Conservation (phyloP, 1,139 yeast genomes). For the Blastobotrys serpentis region DNA sequence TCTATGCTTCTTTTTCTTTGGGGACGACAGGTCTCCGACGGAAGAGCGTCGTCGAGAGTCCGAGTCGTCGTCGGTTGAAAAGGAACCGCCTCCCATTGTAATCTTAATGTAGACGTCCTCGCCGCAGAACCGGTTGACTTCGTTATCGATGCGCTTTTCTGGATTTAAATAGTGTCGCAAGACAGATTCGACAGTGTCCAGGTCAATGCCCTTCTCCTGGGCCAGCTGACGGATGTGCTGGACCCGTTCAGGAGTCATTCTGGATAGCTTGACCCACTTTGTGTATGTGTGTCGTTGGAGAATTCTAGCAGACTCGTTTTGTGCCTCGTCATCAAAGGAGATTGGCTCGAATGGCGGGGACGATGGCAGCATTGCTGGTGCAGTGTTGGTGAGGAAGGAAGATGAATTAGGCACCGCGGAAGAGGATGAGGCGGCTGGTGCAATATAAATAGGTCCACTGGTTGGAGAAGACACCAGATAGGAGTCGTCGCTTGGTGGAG, state of each 20-base stretch:
- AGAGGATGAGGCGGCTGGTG: not conserved
- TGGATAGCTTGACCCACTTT: conserved; percentile 35
- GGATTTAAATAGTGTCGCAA: conserved; percentile 30
- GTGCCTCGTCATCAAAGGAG: conserved; percentile 13
- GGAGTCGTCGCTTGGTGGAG: conserved; percentile 12
- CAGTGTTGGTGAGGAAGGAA: conserved; percentile 3
- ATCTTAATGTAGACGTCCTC: conserved; percentile 34
- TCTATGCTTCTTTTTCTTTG: conserved; percentile 27
- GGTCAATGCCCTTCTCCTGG: conserved; percentile 33
- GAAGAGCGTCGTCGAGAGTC: conserved; percentile 19
- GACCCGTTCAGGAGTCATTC: conserved; percentile 33
- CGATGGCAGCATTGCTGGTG: conserved; percentile 12
- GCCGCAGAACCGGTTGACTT: conserved; percentile 29
- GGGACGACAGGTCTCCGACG: conserved; percentile 11
- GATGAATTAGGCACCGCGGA: not conserved
- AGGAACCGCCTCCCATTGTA: conserved; percentile 31
- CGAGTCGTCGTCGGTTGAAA: conserved; percentile 23
- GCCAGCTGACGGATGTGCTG: conserved; percentile 33
- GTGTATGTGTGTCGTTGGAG: conserved; percentile 22
- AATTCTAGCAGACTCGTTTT: conserved; percentile 17
- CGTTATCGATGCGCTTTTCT: conserved; percentile 26
- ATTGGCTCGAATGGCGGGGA: conserved; percentile 17
- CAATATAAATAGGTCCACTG: not conserved
- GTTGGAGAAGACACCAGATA: conserved; percentile 2
- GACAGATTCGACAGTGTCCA: conserved; percentile 36